Percentiles rank a stretch among this genome's conserved stretches.
These are phyloP conservation scores for Saussurea involucrata DNA, from an alignment of 129 eudicot genomes.

Conservation along the genomic window DNA sequence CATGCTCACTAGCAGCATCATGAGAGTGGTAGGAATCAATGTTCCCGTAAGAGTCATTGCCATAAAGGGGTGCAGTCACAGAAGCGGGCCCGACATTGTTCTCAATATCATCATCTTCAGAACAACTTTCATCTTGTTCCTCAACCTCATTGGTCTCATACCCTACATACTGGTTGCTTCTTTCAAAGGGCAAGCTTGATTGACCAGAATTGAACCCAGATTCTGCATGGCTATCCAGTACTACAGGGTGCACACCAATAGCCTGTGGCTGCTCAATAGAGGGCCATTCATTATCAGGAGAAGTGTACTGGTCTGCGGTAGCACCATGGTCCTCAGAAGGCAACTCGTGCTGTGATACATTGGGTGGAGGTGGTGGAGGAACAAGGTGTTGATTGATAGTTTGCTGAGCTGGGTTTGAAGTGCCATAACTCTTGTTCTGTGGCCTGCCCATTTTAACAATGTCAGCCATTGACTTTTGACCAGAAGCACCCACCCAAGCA, in stretches of 20 bases:
- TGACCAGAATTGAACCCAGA: slow-evolving; percentile 43
- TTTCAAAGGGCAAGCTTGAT: slow-evolving; percentile 34
- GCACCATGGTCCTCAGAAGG: slow-evolving; percentile 22
- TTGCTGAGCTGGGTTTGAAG: slow-evolving; percentile 40
- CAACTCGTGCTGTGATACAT: slow-evolving; percentile 6
- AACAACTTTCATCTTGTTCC: slow-evolving; percentile 44
- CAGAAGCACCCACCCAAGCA: slow-evolving; percentile 70
- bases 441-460: slow-evolving; percentile 98
- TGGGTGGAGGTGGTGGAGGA: slow-evolving; percentile 32
- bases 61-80: slow-evolving; percentile 42
- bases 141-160: slow-evolving; percentile 47
- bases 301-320: slow-evolving; percentile 25
- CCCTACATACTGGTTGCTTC: slow-evolving; percentile 22
- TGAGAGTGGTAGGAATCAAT: slow-evolving; percentile 50
- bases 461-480: slow-evolving; percentile 95
- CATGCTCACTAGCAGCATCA: slow-evolving; percentile 39
- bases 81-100: slow-evolving; percentile 35
- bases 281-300: slow-evolving; percentile 75
- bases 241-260: slow-evolving; percentile 17
- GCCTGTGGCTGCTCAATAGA: slow-evolving; percentile 56
- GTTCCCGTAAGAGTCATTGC: slow-evolving; percentile 41
- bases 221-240: slow-evolving; percentile 32
- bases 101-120: slow-evolving; percentile 32
- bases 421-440: slow-evolving; percentile 48
- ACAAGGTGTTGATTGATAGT: slow-evolving; percentile 30